Percentiles rank a stretch among this genome's conserved stretches.
Conservation (phyloP, 2,329 filamentous ascomycete species). For the Calycina herbarum region DNA sequence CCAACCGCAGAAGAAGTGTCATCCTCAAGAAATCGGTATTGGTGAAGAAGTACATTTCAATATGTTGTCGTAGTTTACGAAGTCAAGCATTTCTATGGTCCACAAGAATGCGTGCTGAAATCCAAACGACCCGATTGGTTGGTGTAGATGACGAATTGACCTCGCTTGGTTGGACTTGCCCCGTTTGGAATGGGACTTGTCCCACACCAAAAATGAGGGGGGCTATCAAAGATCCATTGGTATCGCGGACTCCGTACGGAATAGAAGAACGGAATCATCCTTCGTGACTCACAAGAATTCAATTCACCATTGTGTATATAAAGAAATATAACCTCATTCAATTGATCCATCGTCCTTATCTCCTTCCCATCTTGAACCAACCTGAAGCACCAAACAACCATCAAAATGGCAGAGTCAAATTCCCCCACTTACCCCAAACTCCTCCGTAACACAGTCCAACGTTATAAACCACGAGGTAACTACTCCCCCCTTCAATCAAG, state of each 20-base stretch:
- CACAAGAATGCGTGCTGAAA: background rate
- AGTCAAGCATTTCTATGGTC: too few species aligned
- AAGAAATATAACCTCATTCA: background rate
- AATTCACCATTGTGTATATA: background rate
- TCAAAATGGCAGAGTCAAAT: background rate
- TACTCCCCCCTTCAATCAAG: background rate
- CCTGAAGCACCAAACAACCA: background rate
- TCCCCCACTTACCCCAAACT: conserved; percentile 9
- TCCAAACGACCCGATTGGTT: background rate
- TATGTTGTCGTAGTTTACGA: too few species aligned
- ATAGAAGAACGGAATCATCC: background rate
- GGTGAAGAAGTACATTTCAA: too few species aligned
- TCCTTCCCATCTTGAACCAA: background rate
- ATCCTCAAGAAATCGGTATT: too few species aligned
- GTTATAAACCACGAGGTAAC: conserved; percentile 12
- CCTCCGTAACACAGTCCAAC: conserved; percentile 5
- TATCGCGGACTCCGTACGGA: background rate
- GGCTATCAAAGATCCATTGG: background rate
- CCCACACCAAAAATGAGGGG: background rate
- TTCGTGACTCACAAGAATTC: background rate
- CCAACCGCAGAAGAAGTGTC: too few species aligned
- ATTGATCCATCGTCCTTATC: background rate
- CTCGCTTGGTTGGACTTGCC: background rate
- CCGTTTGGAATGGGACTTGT: background rate
- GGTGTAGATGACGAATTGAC: background rate